Evolutionary conservation across 768 basidiomycete genomes (phyloP), one percentile per base, ranked within the genome.

Genomic region (Serendipita sp.): DNA sequence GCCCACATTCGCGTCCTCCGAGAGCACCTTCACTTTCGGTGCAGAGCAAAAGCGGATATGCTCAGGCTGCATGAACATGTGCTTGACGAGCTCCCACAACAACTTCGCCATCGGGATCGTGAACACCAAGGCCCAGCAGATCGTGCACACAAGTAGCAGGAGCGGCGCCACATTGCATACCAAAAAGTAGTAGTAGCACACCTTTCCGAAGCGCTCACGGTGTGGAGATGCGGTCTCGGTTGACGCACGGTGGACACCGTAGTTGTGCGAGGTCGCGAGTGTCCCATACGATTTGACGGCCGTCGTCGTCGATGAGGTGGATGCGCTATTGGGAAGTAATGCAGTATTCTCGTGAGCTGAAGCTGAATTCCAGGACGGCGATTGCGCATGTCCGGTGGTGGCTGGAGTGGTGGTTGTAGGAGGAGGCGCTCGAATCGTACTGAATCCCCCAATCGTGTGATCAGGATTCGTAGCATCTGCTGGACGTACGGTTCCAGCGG

Each of bases 91-190:
- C n/a, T 83, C 90, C 95, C 95, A 98, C 67, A 85, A 90, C 60
- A 99, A 80, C 71, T 88, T 95, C 33, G 94, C 96, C 96, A 99
- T 99, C 2, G 96, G 96, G 66, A 99, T 88, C 63, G 94, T 89
- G 71, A 99, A 79, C 64, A 99, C 84, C 64, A 92, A 78, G n/a
- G 79, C 92, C 93, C 94, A 99, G 75, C 96, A 98, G 60, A 91
- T 75, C 65, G 90, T 69, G 72, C 92, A 96, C 30, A 91, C 90
- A 65, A 88, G 62, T 61, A 96, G 79, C 80, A 98, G 85, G 65
- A 91, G 75, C 3, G 96, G 96, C 0, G 91, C 88, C 68, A 99
- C 86, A 70, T 96, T 75, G 65, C 77, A 75, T 66, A 82, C 72
- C 71, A 97, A 82, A 5, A 79, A 73, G 34, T 86, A 73, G 90